Base-by-base conservation (phyloP, 768 basidiomycete species). In the Mycena rosella region DNA sequence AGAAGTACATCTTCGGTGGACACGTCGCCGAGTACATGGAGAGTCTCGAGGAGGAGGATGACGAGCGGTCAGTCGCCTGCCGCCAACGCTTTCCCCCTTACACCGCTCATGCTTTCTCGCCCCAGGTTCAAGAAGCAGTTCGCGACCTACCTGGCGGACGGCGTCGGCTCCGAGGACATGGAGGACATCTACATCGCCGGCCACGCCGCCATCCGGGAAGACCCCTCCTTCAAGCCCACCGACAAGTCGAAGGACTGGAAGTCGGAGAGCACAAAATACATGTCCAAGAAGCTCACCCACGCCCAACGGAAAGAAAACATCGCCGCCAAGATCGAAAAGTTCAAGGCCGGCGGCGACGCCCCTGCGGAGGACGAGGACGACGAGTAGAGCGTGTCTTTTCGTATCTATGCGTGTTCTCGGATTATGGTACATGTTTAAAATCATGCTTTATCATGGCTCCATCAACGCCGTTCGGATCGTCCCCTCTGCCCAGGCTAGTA, bases 21-120 rank as follows among this genome's bases (percentile, higher is more conserved):
- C 98, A 99, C 80, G 92, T 99, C 63, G 95, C 98, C 56, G 98
- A 99, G 83, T 99, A 99, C 87, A 99, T 99, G 98, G 95, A 99
- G 84, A 93, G 91, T 63, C 85, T 99, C 60, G 98, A 99, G 85
- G 98, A 99, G 87, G 98, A 99, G 85, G 98, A 99, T 78, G 98
- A 99, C 75, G 97, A 99, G 84, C 89, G 96, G 75, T 45, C 20
- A 22, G 44, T 2, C 44, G 8, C 44, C 44, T 6, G 22, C 44
- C 6, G 44, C 44, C 7, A 6, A 6, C 22, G 8, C 18, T 22
- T 45, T 45, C 5, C 3, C 22, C 22, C n/a, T n/a, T n/a, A n/a
- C n/a, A n/a, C n/a, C n/a, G n/a, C n/a, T n/a, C n/a, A n/a, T n/a
- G n/a, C n/a, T n/a, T n/a, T n/a, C n/a, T n/a, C n/a, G n/a, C n/a